Evolutionary conservation across 2,329 filamentous ascomycete species (phyloP), one percentile per base, ranked within the genome.

Genomic region (Metarhizium brunneum): DNA sequence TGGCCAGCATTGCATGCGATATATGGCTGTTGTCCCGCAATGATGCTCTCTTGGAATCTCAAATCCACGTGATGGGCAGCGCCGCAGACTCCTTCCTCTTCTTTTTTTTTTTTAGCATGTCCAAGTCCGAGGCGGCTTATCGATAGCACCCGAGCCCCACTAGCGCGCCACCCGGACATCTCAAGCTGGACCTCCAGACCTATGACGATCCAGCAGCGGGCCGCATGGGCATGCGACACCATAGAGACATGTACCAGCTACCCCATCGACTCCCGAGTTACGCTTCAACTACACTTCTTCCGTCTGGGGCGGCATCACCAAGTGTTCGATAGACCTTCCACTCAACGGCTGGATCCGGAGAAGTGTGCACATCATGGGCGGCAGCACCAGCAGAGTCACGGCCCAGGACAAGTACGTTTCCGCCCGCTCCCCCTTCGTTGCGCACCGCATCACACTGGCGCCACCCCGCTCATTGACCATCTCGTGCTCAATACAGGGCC

Each of bases 361-460:
- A 49, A 29, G 49, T 40, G 47, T 35, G 50, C 54, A 50, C 52
- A 56, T 40, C 42, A 84, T 84, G 81, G 81, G 81, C 40, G 79
- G 77, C 63, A 78, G 71, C 60, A 64, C 74, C 53, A 83, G 81
- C 69, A 79, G 79, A 68, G 77, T 84, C 59, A 84, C 81, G 57
- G 78, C 77, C 65, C 92, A 96, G 76, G 92, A 97, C 75, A 91
- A 90, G 92, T 95, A 68, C 64, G 82, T 70, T 16, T 52, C 53
- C 47, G 18, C 48, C 29, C 35, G 30, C 49, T 36, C 16, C 47
- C 36, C 47, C 35, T 45, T 30, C 50, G 42, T 40, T 25, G 32
- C 18, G 29, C 35, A 5, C 43, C 47, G n/a, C 45, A 18, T 35
- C n/a, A 38, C 20, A 13, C 18, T 40, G 32, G 20, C 38, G 14